Percentiles rank a stretch among this genome's conserved stretches.
These are phyloP conservation scores for Cordyceps pruinosa DNA, from an alignment of 2,329 filamentous ascomycete species.

Conservation along the genomic window DNA sequence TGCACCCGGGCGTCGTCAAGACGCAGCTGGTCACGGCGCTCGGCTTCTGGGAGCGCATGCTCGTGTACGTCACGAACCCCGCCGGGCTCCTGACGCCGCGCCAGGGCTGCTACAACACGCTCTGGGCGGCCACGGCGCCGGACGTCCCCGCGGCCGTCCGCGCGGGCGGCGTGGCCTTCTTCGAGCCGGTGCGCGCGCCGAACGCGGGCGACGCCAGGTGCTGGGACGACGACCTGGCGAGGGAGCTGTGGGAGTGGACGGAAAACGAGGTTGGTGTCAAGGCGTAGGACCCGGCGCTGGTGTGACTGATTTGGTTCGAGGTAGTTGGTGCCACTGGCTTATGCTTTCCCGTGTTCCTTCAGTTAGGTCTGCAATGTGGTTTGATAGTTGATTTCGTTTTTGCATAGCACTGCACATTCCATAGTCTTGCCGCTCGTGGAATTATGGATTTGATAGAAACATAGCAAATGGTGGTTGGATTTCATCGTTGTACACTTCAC, in stretches of 20 bases:
- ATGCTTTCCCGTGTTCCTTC: background rate
- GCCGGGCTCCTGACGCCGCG: slow-evolving; percentile 19
- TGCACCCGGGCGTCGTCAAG: slow-evolving; percentile 41
- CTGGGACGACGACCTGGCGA: slow-evolving; percentile 24
- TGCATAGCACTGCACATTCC: background rate
- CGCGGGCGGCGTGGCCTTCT: slow-evolving; percentile 18
- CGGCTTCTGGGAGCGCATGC: slow-evolving; percentile 19
- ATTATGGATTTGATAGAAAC: background rate
- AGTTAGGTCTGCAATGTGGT: background rate
- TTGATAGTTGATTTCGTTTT: background rate
- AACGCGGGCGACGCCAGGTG: slow-evolving; percentile 18
- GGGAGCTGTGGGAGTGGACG: slow-evolving; percentile 34
- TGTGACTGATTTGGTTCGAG: too few species aligned
- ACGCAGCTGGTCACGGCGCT: slow-evolving; percentile 23
- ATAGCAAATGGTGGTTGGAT: slow-evolving; percentile 5
- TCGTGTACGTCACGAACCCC: slow-evolving; percentile 20
- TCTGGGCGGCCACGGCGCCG: slow-evolving; percentile 25
- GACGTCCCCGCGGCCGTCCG: slow-evolving; percentile 16
- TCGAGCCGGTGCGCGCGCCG: slow-evolving; percentile 23
- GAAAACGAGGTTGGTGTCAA: slow-evolving; percentile 16
- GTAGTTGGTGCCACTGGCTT: too few species aligned
- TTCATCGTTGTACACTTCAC: slow-evolving; percentile 2
- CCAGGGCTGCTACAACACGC: slow-evolving; percentile 25
- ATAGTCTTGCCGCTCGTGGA: background rate
- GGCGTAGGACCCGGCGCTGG: background rate